These are phyloP conservation scores for Ganoderma multipileum DNA, from an alignment of 1,284 basidiomycete species.

Conservation along the genomic window DNA sequence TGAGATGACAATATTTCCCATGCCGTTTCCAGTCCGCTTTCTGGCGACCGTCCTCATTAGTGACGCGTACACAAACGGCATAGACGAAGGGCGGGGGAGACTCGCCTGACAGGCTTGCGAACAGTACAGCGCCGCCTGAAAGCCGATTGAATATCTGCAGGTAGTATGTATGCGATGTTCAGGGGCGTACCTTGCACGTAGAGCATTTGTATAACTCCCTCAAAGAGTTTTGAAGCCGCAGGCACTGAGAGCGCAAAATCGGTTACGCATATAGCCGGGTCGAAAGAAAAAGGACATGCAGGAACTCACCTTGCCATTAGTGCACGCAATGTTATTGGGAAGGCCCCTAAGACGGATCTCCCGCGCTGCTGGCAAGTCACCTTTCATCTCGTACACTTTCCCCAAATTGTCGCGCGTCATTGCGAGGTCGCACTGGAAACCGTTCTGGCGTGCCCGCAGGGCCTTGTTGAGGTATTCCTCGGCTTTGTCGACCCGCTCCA, in stretches of 20 bases:
- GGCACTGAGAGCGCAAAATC: slow-evolving; percentile 6
- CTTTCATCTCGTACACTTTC: slow-evolving; percentile 41
- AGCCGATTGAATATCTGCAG: neutral
- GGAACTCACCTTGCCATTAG: slow-evolving; percentile 33
- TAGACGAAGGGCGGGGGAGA: neutral
- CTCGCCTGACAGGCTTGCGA: slow-evolving; percentile 28
- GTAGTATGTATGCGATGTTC: too few relatives aligned
- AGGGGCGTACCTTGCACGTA: slow-evolving; percentile 18
- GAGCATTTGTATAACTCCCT: slow-evolving; percentile 16
- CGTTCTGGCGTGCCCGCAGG: slow-evolving; percentile 36
- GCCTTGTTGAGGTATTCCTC: slow-evolving; percentile 41
- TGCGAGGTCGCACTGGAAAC: slow-evolving; percentile 39
- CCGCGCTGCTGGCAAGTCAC: slow-evolving; percentile 38
- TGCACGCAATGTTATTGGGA: slow-evolving; percentile 39
- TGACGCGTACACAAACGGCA: neutral
- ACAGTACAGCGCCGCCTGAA: slow-evolving; percentile 26
- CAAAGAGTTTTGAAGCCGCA: slow-evolving; percentile 13
- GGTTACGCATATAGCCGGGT: neutral
- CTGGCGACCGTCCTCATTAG: slow-evolving; percentile 12
- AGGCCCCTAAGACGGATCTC: slow-evolving; percentile 35
- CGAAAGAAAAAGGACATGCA: neutral
- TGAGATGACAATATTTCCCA: slow-evolving; percentile 29
- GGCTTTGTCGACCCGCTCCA: slow-evolving; percentile 42
- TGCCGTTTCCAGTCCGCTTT: slow-evolving; percentile 36
- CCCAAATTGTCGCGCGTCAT: slow-evolving; percentile 45